Conservation (phyloP, 331 rosid species). For the Acacia pycnantha region DNA sequence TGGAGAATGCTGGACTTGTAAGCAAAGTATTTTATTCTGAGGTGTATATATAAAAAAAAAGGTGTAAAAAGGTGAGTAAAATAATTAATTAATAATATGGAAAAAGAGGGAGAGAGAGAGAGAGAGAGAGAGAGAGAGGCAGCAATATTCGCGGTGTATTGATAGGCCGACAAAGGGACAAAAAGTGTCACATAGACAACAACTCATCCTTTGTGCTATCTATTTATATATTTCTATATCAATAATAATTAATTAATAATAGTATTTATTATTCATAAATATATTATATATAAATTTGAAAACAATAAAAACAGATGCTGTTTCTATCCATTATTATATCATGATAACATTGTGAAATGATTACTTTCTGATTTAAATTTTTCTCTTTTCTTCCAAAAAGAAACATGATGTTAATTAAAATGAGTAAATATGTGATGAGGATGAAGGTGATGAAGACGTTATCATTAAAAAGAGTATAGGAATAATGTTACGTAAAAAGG, state of each 20-base stretch:
- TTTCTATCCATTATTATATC: not conserved
- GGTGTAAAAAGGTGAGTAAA: not conserved
- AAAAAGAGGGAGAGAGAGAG: not conserved
- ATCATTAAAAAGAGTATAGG: not conserved
- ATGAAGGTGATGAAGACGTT: not conserved
- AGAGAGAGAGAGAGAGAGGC: not conserved
- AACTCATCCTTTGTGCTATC: conserved; percentile 20
- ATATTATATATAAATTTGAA: not conserved
- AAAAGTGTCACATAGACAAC: conserved; percentile 60
- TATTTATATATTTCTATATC: not conserved
- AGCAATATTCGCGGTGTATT: conserved; percentile 81
- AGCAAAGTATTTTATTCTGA: not conserved
- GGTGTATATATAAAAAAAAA: not conserved
- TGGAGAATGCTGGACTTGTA: not conserved
- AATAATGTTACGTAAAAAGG: not conserved
- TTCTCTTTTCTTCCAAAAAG: no score
- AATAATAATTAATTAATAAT: not conserved
- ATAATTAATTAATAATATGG: not conserved
- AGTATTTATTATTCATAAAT: not conserved
- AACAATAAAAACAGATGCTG: not conserved
- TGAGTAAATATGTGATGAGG: not conserved
- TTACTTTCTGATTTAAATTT: not conserved
- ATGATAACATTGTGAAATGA: not conserved
- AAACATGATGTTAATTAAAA: not conserved
- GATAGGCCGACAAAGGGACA: conserved; percentile 70